Base-by-base conservation (phyloP, 2,329 filamentous ascomycete species). In the Botrytis elliptica region DNA sequence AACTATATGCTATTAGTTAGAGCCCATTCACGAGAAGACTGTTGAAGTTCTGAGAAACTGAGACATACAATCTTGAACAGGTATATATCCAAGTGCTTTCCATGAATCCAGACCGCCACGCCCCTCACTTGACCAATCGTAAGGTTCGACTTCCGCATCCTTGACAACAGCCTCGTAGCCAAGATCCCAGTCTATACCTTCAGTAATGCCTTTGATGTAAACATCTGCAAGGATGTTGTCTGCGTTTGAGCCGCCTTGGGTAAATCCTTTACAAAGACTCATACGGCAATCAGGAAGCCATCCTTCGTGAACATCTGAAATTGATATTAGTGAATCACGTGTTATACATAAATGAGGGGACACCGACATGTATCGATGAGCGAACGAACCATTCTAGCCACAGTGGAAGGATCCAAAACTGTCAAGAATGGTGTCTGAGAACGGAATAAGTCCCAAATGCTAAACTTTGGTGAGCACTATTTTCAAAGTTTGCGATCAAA, bases 191-290 rank as follows among this genome's bases (percentile, higher is more conserved):
- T 93, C 87, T 20, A 95, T 88, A 2, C 87, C 89, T 2, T 84
- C 84, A 0, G 82, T 82, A 5, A 93, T 84, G 4, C 90, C 90
- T 80, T 94, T 94, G 29, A 93, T 74, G 74, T 87, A 93, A 0
- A 89, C 89, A 78, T 94, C 92, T 0, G 86, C 89, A 18, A 94
- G 84, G 1, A 93, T 85, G 8, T 90, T 87, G 77, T 94, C 92
- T 9, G 91, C 90, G 73, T 94, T 93, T 0, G 91, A 93, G 0
- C 92, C 92, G n/a, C 80, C 92, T 83, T 94, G 92, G 0, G 91
- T 93, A 77, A 87, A 91, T 0, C 92, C 92, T 80, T 91, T 92
- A 80, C 88, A 92, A 0, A 93, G 85, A n/a, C 87, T 90, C 91
- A 94, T 93, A 18, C 80, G 75, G 57, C 80, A 80, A 55, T 80